Evolutionary conservation across 2,329 filamentous ascomycete species (phyloP), one percentile per base, ranked within the genome.

Genomic region (Phialocephala sp.): DNA sequence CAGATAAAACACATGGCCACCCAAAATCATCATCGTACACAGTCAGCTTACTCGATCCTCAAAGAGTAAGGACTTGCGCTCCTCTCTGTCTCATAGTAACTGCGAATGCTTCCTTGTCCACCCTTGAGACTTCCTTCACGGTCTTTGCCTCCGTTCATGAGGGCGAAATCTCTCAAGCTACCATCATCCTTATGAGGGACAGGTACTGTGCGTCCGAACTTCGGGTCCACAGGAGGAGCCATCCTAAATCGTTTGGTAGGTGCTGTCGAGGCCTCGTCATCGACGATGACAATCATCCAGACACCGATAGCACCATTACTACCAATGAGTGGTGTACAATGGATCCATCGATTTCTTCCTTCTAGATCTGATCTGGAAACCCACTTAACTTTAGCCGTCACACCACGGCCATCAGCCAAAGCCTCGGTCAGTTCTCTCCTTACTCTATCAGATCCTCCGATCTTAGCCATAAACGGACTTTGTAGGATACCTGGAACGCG

Each of bases 371-470:
- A 77, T 52, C 81, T 80, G 55, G 81, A 83, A 1, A 91, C 78
- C 91, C 90, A 94, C 60, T 86, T 85, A 15, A 94, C 85, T 74
- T 91, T 91, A 4, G 90, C 90, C 1, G 91, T 93, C 5, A 93
- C 88, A 56, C 90, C 89, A 54, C 87, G 85, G 0, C 90, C 90
- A 71, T 89, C 85, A 5, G 84, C 83, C 24, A 94, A 83, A 0
- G 91, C 90, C n/a, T 80, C 77, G 0, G 77, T 76, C 20, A 87
- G 77, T 50, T 83, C 80, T 15, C 85, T 80, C 9, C 81, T 80
- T 2, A 84, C 79, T 18, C 79, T 77, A 2, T 74, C 72, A 0
- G 82, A 81, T 2, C 85, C 84, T 12, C 85, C 84, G 32, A 87
- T 83, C 32, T 82, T 81, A 11, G 80, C 79, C 72, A 87, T 80